Percentiles rank a stretch among this genome's conserved stretches.
phyloP scores from a whole-genome alignment of 257 asterid species.

The Rhazya stricta region DNA sequence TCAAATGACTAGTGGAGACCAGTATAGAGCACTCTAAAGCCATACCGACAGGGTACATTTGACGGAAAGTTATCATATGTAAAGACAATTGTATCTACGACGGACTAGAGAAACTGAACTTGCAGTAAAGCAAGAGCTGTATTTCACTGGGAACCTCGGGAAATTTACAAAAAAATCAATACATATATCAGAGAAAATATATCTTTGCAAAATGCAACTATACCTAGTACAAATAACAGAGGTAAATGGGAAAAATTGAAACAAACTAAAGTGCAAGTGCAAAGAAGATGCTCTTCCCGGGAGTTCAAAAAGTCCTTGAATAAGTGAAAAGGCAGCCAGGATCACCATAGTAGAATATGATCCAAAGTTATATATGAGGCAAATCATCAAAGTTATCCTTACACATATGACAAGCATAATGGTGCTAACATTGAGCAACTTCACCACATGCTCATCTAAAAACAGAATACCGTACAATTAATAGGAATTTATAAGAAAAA shows the following conservation, averaged over 20 bases:
- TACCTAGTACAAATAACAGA: neutral
- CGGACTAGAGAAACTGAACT: neutral
- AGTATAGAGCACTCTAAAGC: neutral
- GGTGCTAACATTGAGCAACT: neutral
- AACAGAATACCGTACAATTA: neutral
- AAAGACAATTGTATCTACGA: neutral
- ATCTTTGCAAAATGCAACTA: neutral
- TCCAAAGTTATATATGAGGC: neutral
- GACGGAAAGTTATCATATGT: neutral
- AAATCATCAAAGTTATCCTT: slow-evolving; percentile 6
- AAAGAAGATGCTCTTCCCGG: neutral
- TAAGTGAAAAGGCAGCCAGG: neutral
- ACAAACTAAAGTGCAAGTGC: neutral
- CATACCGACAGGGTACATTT: neutral
- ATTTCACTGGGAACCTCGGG: neutral
- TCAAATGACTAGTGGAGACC: neutral
- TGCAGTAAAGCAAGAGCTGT: neutral
- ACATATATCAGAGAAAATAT: neutral
- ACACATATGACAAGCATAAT: neutral
- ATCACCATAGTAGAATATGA: neutral
- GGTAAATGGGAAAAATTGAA: neutral
- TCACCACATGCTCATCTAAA: neutral
- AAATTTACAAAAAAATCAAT: neutral
- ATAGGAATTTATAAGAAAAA: neutral
- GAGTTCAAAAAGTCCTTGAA: neutral